These are phyloP conservation scores for Closterium sp. DNA, from an alignment of 139 green algal species.

Conservation along the genomic window DNA sequence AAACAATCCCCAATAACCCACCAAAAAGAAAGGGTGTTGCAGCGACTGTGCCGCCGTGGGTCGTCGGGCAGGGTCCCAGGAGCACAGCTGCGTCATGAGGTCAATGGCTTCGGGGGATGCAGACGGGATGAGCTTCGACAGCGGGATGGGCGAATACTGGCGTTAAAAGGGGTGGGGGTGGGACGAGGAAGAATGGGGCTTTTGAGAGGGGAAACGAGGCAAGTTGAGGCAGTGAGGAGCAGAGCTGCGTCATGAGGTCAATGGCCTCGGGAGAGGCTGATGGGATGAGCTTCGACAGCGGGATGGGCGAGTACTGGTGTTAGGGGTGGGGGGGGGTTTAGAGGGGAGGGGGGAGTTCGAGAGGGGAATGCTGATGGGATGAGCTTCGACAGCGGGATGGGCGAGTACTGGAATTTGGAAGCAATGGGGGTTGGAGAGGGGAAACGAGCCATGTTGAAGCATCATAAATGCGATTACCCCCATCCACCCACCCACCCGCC, in stretches of 20 bases:
- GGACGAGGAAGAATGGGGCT: neutral
- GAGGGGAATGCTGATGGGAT: constrained; percentile 65
- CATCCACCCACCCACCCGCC: too few species aligned
- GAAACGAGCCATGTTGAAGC: too few species aligned
- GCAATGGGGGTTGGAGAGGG: too few species aligned
- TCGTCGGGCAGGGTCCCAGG: constrained; percentile 74
- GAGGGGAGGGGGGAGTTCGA: neutral
- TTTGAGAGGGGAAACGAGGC: neutral
- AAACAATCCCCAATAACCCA: too few species aligned
- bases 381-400: constrained; percentile 59
- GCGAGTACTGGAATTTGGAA: neutral
- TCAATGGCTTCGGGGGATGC: constrained; percentile 82
- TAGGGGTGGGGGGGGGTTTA: too few species aligned
- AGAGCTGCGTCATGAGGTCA: constrained; percentile 74
- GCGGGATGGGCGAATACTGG: constrained; percentile 10
- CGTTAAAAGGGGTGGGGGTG: neutral
- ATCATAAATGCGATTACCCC: too few species aligned
- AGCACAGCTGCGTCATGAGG: constrained; percentile 67
- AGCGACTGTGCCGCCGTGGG: constrained; percentile 80
- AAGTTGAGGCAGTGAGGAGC: too few species aligned
- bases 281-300: constrained; percentile 69
- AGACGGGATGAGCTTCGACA: constrained; percentile 71
- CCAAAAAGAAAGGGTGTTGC: constrained; percentile 61
- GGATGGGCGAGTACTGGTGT: constrained; percentile 4
- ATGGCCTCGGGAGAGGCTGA: constrained; percentile 78